A percentile compares a stretch with the other conserved stretches of the same genome.
Conservation (phyloP, 371 early-diverging fungal species). For the Saksenaea oblongispora region DNA sequence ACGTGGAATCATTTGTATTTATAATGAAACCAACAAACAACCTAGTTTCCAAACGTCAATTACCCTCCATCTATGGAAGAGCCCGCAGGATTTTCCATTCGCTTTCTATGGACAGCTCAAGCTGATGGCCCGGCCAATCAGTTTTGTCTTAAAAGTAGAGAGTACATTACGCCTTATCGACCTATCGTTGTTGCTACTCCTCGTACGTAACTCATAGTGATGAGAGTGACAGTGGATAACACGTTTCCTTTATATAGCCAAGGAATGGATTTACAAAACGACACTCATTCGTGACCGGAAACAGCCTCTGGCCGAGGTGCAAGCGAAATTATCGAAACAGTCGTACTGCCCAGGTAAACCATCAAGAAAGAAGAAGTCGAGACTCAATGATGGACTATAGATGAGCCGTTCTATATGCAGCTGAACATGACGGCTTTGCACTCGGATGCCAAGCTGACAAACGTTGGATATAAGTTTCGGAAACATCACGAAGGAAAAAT, state of each 20-base stretch:
- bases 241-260: not conserved
- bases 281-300: constrained; percentile 40
- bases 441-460: constrained; percentile 32
- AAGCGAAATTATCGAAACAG: constrained; percentile 38
- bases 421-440: constrained; percentile 25
- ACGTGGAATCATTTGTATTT: not conserved
- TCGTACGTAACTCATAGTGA: constrained; percentile 15
- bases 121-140: constrained; percentile 52
- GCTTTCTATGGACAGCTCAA: constrained; percentile 59
- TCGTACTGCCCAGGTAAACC: constrained; percentile 49
- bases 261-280: constrained; percentile 38
- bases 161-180: constrained; percentile 51
- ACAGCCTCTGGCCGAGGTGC: constrained; percentile 30
- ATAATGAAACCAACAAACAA: not conserved
- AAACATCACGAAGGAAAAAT: constrained; percentile 54
- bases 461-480: constrained; percentile 36
- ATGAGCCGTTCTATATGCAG: constrained; percentile 48
- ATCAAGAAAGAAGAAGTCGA: not conserved
- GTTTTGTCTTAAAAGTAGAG: constrained; percentile 50
- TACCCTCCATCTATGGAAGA: constrained; percentile 53
- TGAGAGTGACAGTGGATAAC: not conserved
- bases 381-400: constrained; percentile 15
- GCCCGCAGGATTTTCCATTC: constrained; percentile 45
- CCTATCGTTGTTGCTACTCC: constrained; percentile 45
- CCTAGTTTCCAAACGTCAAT: constrained; percentile 53